Conservation (phyloP, 2,329 filamentous ascomycete genomes). For the Seiridium cupressi region DNA sequence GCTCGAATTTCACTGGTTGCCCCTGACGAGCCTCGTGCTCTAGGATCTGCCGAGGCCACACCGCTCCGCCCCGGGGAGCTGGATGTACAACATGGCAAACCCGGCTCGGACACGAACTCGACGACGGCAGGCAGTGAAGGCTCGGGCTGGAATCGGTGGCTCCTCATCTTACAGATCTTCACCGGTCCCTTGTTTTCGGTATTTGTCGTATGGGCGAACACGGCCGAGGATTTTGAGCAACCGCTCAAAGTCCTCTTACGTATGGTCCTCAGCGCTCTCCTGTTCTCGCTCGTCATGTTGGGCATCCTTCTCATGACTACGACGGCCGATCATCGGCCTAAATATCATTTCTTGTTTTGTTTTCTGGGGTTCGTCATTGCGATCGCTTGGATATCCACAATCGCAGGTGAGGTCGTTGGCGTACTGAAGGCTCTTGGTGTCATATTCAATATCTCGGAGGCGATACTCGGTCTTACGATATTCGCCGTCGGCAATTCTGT, state of each 20-base stretch:
- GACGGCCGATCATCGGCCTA: constrained; percentile 62
- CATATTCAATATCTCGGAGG: constrained; percentile 89
- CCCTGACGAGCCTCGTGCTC: constrained; percentile 4
- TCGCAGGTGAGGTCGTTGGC: constrained; percentile 93
- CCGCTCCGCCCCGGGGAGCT: background rate
- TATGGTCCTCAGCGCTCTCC: constrained; percentile 62
- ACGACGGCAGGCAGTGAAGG: constrained; percentile 31
- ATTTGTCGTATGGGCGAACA: constrained; percentile 72
- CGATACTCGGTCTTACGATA: constrained; percentile 89
- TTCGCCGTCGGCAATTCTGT: constrained; percentile 96
- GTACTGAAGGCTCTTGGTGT: constrained; percentile 92
- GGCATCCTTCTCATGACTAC: constrained; percentile 68
- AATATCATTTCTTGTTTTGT: constrained; percentile 76
- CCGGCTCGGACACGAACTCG: constrained; percentile 20
- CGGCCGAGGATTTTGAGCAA: constrained; percentile 54
- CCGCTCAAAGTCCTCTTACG: constrained; percentile 51
- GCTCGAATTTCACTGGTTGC: constrained; percentile 11
- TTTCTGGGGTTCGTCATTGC: constrained; percentile 88
- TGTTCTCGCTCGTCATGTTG: constrained; percentile 67
- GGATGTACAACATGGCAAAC: constrained; percentile 17
- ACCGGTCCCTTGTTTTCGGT: constrained; percentile 83
- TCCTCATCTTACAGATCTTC: constrained; percentile 81
- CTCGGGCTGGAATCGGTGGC: constrained; percentile 85
- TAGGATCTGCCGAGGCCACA: background rate
- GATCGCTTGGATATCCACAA: constrained; percentile 94